Percentiles rank a stretch among this genome's conserved stretches.
phyloP scores from a whole-genome alignment of 2,329 filamentous ascomycete species.

The Colletotrichum noveboracense region DNA sequence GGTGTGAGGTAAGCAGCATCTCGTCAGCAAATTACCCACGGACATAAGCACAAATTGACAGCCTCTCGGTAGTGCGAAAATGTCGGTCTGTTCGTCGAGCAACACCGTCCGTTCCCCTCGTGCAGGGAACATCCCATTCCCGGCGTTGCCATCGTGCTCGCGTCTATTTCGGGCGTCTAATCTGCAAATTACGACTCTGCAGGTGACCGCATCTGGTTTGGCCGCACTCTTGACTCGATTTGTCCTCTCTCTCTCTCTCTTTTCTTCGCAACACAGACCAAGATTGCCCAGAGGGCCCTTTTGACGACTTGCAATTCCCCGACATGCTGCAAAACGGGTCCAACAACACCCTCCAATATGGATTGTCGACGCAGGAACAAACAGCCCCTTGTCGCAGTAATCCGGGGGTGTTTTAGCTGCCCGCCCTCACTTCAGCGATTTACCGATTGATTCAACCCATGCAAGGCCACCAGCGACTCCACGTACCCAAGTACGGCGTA shows the following conservation, averaged over 20 bases:
- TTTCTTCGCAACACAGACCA: not conserved
- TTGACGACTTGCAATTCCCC: not conserved
- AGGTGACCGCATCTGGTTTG: not conserved
- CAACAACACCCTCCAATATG: conserved; percentile 15
- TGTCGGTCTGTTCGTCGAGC: conserved; percentile 7
- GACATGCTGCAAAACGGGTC: not conserved
- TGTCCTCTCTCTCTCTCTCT: too few relatives aligned
- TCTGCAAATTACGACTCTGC: conserved; percentile 12
- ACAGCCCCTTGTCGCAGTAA: not conserved
- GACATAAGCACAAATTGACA: not conserved
- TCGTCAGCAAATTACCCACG: not conserved
- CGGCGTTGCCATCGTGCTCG: not conserved
- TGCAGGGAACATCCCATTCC: conserved; percentile 11
- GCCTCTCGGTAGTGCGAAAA: not conserved
- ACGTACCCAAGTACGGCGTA: not conserved
- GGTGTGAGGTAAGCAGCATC: not conserved
- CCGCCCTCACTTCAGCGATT: not conserved
- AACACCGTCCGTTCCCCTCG: not conserved
- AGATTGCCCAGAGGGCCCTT: not conserved
- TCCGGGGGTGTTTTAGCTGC: conserved; percentile 14
- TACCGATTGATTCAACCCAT: not conserved
- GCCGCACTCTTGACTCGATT: not conserved
- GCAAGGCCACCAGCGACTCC: not conserved
- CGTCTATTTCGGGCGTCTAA: conserved; percentile 14
- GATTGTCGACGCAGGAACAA: not conserved